Base-by-base conservation (phyloP, 192 early-diverging fungal species). In the Podila verticillata region DNA sequence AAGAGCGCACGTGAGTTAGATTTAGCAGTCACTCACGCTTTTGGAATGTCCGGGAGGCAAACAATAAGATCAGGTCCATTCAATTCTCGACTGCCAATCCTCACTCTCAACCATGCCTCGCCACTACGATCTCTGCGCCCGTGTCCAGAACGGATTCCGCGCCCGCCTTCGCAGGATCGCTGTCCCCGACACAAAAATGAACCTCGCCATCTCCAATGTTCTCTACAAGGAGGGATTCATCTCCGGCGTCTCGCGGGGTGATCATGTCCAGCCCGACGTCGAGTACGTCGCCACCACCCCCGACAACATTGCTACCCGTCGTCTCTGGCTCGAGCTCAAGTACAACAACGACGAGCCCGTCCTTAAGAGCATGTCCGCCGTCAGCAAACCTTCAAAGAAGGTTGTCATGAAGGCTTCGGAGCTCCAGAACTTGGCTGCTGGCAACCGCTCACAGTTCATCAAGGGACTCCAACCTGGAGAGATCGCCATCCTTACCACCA, bases 281-380 rank as follows among this genome's bases (percentile, higher is more conserved):
- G 72, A 72, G 19, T 93, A 85, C 72, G 91, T 92, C 6, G 89
- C 93, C 26, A 92, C 93, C 48, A 95, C 94, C 5, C 91, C 93
- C 47, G 89, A 91, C 70, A 96, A 96, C 68, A 82, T 96, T 32
- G 92, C 97, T 8, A 90, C 89, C 29, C 91, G 95, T 31, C 89
- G 94, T 24, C 79, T 99, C 34, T 99, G 97, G 97, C 89, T 99
- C 36, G 89, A 93, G 58, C 90, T 99, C 61, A 99, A 99, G 86
- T 99, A 97, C 91, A 86, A 90, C 73, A 87, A 95, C 61, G 90
- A 94, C 64, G 65, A 85, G 56, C 94, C 97, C 28, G 96, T 95
- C 26, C 82, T 99, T 44, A 84, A 86, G 39, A 83, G 85, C 30
- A 94, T 99, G 92, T 82, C 74, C 19, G 89, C 89, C 29, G 87